A percentile compares a stretch with the other conserved stretches of the same genome.
phyloP scores from a whole-genome alignment of 2,329 filamentous ascomycete genomes.

The Pseudopithomyces maydicus region DNA sequence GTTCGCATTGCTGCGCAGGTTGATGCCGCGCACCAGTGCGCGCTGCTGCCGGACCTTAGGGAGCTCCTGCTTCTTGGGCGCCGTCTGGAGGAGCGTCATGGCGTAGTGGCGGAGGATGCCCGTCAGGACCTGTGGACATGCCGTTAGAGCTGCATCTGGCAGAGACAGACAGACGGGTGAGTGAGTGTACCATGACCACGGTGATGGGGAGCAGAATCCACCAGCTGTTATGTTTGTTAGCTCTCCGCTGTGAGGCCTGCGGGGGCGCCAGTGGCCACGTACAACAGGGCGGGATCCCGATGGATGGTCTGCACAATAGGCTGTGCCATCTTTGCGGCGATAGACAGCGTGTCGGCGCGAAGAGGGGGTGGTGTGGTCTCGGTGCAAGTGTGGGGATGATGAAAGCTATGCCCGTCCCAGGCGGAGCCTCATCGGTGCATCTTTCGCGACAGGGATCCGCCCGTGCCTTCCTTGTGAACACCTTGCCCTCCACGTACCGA shows the following conservation, averaged over 20 bases:
- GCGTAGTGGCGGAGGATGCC: slow-evolving; percentile 96
- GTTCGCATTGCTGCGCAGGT: slow-evolving; percentile 80
- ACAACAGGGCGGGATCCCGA: slow-evolving; percentile 98
- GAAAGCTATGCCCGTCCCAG: slow-evolving; percentile 24
- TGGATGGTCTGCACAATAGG: slow-evolving; percentile 92
- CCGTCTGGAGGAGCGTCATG: slow-evolving; percentile 82
- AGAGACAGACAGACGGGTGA: not conserved
- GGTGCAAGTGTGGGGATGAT: slow-evolving; percentile 25
- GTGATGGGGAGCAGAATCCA: slow-evolving; percentile 99
- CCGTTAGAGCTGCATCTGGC: slow-evolving; percentile 16
- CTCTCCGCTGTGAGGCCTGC: slow-evolving; percentile 1
- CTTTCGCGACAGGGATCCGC: slow-evolving; percentile 33
- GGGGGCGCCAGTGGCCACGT: slow-evolving; percentile 46
- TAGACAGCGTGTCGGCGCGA: slow-evolving; percentile 19
- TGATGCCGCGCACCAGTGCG: slow-evolving; percentile 80
- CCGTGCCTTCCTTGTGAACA: slow-evolving; percentile 40
- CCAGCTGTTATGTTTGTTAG: slow-evolving; percentile 68
- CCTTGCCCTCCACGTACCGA: slow-evolving; percentile 34
- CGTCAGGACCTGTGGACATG: slow-evolving; percentile 77
- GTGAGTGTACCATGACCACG: slow-evolving; percentile 78
- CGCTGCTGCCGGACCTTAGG: slow-evolving; percentile 82
- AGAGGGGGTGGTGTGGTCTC: slow-evolving; percentile 16
- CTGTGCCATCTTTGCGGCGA: slow-evolving; percentile 71
- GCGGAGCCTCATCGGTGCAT: slow-evolving; percentile 34
- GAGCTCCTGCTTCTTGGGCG: slow-evolving; percentile 81